Evolutionary conservation across 805 yeast species (phyloP), one percentile per base, ranked within the genome.

Genomic region (Saturnispora zaruensis): DNA sequence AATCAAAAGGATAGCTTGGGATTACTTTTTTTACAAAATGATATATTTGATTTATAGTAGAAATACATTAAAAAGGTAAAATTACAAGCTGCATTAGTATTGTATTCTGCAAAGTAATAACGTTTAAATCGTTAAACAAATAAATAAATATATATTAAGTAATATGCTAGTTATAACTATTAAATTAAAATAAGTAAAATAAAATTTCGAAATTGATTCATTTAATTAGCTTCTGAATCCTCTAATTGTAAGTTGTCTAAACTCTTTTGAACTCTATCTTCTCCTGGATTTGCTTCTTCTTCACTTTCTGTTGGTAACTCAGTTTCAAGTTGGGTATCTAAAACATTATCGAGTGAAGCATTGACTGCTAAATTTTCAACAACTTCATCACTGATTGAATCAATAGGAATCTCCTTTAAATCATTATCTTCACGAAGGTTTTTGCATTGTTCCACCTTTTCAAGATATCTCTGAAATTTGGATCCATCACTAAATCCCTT

Each of bases 401-500:
- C 45, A 21, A 43, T 30, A 11, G 36, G 32, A 4, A 33, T 33
- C 6, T 34, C 41, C 24, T 51, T 46, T 14, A 18, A 25, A 6
- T 41, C 42, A 8, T 41, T 49, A 21, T 36, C 18, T 8, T 41
- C 32, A n/a, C 23, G 23, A 21, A 21, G 8, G 6, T 16, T 20
- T 16, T 28, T 42, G 11, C 9, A 23, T 18, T 45, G 30, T 41
- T 53, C 51, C 18, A 55, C 58, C 41, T 51, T 54, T 26, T 51
- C 36, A 38, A 60, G 42, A 45, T 51, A 57, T 11, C 48, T 36
- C 8, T 57, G 57, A 41, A 59, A 56, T 28, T 50, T 55, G 1
- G 38, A 42, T 24, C 58, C 63, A 48, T 56, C 55, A 25, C 58
- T 54, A 37, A 58, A 58, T 3, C 61, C 63, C 8, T 51, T 28